These are phyloP conservation scores for Phoma sp. DNA, from an alignment of 2,329 filamentous ascomycete species.

Conservation along the genomic window DNA sequence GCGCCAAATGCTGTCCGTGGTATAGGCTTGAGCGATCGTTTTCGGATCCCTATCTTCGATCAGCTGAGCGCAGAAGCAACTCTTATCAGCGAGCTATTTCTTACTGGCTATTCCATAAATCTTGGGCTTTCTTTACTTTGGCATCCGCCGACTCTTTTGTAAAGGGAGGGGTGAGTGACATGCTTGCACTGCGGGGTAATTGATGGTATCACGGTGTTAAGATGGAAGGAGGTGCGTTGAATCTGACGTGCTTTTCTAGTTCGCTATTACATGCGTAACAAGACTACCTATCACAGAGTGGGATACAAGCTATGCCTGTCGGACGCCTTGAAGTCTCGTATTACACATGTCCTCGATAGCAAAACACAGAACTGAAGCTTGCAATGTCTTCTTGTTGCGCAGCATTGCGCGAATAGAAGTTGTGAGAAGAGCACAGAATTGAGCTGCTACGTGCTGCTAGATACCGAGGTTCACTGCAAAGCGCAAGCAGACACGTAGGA, in stretches of 20 bases:
- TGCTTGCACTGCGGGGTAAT: conserved; percentile 17
- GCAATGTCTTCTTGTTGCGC: not conserved
- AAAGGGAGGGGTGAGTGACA: conserved; percentile 70
- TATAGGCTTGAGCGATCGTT: conserved; percentile 74
- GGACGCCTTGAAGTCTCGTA: not conserved
- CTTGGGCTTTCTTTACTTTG: conserved; percentile 85
- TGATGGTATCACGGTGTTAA: not conserved
- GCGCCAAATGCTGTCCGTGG: conserved; percentile 77
- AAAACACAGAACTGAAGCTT: not conserved
- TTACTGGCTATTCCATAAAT: conserved; percentile 80
- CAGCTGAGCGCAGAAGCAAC: conserved; percentile 2
- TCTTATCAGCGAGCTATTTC: conserved; percentile 12
- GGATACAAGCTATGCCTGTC: conserved; percentile 5
- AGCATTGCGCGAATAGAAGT: not conserved
- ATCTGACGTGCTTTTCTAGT: not conserved
- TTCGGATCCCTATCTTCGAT: conserved; percentile 63
- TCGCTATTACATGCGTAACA: not conserved
- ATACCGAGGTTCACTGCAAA: conserved; percentile 1
- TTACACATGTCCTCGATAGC: not conserved
- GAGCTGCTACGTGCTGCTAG: not conserved
- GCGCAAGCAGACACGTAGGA: not conserved
- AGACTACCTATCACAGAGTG: not conserved
- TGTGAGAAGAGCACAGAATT: not conserved
- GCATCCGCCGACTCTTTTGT: conserved; percentile 71
- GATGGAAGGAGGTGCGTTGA: not conserved